These are phyloP conservation scores for Apiospora kogelbergensis DNA, from an alignment of 2,329 filamentous ascomycete species.

Conservation along the genomic window DNA sequence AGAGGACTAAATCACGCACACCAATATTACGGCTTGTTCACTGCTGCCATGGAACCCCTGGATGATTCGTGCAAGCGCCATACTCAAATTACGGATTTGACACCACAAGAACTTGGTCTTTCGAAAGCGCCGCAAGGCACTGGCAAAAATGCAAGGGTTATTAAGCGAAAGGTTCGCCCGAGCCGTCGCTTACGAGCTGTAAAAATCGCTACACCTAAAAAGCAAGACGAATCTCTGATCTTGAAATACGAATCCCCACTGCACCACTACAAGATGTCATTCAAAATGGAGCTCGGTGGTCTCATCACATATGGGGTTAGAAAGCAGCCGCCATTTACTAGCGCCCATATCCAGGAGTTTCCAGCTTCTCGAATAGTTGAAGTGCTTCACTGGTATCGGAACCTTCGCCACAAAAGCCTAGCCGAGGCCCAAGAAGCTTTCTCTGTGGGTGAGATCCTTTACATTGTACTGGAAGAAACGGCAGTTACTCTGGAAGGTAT, in stretches of 20 bases:
- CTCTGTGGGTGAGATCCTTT: neutral
- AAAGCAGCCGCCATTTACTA: neutral
- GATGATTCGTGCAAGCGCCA: neutral
- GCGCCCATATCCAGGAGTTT: neutral
- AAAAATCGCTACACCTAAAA: neutral
- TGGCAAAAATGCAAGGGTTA: neutral
- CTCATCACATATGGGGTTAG: neutral
- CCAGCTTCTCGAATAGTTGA: conserved; percentile 1
- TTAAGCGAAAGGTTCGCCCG: neutral
- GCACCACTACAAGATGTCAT: neutral
- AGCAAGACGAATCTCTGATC: neutral
- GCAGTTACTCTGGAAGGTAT: conserved; percentile 3
- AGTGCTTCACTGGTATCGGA: conserved; percentile 4
- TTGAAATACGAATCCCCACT: neutral
- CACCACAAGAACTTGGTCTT: conserved; percentile 1
- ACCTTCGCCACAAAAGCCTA: conserved; percentile 3
- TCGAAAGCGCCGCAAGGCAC: neutral
- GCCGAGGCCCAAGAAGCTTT: neutral
- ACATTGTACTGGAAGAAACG: conserved; percentile 2
- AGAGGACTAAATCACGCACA: neutral
- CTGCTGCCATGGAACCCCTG: neutral
- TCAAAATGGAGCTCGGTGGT: conserved; percentile 7
- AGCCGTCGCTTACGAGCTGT: neutral
- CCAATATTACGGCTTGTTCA: neutral
- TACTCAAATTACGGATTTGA: neutral